phyloP scores from a whole-genome alignment of 805 yeast species.

The Candida tallmaniae region DNA sequence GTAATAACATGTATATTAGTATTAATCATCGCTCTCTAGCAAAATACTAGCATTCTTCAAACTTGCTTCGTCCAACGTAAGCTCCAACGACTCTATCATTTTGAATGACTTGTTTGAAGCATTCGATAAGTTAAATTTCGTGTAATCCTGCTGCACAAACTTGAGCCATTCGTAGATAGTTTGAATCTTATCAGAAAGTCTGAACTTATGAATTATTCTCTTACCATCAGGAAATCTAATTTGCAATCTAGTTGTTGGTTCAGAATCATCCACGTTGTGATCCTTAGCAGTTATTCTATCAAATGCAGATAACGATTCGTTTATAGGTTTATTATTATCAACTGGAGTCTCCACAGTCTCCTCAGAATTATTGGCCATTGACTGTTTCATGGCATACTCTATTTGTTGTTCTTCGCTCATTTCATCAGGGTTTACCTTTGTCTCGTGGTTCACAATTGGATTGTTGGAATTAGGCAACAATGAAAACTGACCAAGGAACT shows the following conservation, averaged over 20 bases:
- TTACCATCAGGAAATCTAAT: slow-evolving; percentile 87
- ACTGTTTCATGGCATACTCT: slow-evolving; percentile 67
- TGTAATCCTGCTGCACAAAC: slow-evolving; percentile 46
- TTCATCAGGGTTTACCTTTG: slow-evolving; percentile 55
- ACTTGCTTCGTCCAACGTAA: slow-evolving; percentile 68
- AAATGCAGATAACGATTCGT: slow-evolving; percentile 25
- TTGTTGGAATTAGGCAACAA: slow-evolving; percentile 59
- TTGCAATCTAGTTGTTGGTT: slow-evolving; percentile 71
- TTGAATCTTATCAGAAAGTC: slow-evolving; percentile 50
- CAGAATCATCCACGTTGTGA: slow-evolving; percentile 64
- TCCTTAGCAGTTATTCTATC: slow-evolving; percentile 45
- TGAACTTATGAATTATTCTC: slow-evolving; percentile 69
- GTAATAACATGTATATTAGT: too few relatives aligned
- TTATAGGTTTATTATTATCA: slow-evolving; percentile 8
- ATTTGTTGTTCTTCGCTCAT: slow-evolving; percentile 83
- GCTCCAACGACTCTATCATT: slow-evolving; percentile 53
- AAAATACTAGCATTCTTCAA: slow-evolving; percentile 77
- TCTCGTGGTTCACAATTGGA: slow-evolving; percentile 61
- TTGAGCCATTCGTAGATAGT: slow-evolving; percentile 66
- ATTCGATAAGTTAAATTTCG: slow-evolving; percentile 32
- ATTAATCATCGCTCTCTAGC: slow-evolving; percentile 54
- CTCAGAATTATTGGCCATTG: slow-evolving; percentile 38
- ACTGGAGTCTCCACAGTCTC: slow-evolving; percentile 19
- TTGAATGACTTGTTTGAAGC: slow-evolving; percentile 38
- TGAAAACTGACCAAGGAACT: slow-evolving; percentile 63